These are phyloP conservation scores for Amaranthus cruentus DNA, from an alignment of 148 eudicot species.

Conservation along the genomic window DNA sequence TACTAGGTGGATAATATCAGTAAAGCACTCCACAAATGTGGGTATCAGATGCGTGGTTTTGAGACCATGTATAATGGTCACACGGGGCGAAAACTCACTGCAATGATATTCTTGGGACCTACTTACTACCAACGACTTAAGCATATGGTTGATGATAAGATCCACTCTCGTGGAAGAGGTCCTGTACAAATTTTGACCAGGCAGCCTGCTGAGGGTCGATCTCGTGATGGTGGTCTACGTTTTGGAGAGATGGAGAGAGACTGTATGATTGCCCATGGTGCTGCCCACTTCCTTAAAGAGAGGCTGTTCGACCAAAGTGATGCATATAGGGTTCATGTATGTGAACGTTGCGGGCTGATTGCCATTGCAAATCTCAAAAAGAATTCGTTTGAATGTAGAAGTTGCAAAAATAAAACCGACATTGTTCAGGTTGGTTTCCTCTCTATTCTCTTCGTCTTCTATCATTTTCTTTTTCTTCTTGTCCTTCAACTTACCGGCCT, in stretches of 20 bases:
- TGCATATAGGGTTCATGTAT: slow-evolving; percentile 89
- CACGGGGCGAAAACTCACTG: slow-evolving; percentile 73
- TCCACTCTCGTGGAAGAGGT: slow-evolving; percentile 97
- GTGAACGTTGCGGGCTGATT: slow-evolving; percentile 86
- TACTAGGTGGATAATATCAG: slow-evolving; percentile 89
- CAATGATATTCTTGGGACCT: slow-evolving; percentile 97
- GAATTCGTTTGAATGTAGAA: slow-evolving; percentile 92
- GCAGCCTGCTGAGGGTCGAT: slow-evolving; percentile 97
- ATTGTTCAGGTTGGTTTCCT: slow-evolving; percentile 71
- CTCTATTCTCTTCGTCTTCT: not conserved
- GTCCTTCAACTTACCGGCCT: not conserved
- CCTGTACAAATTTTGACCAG: slow-evolving; percentile 93
- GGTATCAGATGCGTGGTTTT: slow-evolving; percentile 98
- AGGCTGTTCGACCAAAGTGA: slow-evolving; percentile 98
- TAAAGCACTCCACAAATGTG: slow-evolving; percentile 95
- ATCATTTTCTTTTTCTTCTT: not conserved
- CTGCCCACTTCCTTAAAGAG: slow-evolving; percentile 93
- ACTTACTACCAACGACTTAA: slow-evolving; percentile 94
- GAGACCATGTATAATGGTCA: slow-evolving; percentile 99
- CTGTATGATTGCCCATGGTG: slow-evolving; percentile 99
- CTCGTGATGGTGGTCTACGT: slow-evolving; percentile 96
- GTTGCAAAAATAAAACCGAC: slow-evolving; percentile 95
- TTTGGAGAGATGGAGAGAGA: slow-evolving; percentile 99
- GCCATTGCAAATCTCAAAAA: slow-evolving; percentile 94
- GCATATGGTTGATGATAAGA: slow-evolving; percentile 99